These are phyloP conservation scores for Penicillium canariense DNA, from an alignment of 495 filamentous ascomycete genomes.

Conservation along the genomic window DNA sequence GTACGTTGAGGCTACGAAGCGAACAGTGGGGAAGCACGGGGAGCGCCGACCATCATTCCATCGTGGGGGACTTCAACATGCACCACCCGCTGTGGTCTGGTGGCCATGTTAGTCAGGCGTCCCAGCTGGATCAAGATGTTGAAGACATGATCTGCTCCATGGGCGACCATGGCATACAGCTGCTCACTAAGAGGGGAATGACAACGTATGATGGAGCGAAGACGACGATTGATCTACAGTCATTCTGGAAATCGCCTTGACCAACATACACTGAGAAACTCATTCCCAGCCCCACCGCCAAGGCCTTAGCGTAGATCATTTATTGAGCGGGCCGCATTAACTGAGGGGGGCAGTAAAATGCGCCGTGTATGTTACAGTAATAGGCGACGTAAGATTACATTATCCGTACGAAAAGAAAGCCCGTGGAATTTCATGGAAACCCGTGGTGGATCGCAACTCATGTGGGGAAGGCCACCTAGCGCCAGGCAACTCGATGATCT, in stretches of 20 bases:
- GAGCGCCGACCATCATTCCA: too few relatives aligned
- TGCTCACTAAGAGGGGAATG: too few relatives aligned
- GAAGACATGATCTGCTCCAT: too few relatives aligned
- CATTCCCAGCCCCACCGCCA: background rate
- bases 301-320: background rate
- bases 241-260: conserved; percentile 2
- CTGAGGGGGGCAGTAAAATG: background rate
- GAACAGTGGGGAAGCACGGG: too few relatives aligned
- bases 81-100: too few relatives aligned
- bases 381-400: conserved; percentile 2
- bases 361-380: conserved; percentile 4
- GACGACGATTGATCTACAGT: background rate
- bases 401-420: background rate
- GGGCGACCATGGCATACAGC: too few relatives aligned
- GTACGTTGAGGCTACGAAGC: too few relatives aligned
- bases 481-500: conserved; percentile 6
- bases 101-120: too few relatives aligned
- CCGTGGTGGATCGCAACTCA: too few relatives aligned
- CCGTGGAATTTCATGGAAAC: conserved; percentile 1
- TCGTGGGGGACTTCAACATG: too few relatives aligned
- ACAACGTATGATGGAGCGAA: background rate
- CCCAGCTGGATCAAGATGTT: too few relatives aligned
- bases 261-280: background rate
- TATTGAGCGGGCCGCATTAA: background rate
- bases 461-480: conserved; percentile 2